Base-by-base conservation (phyloP, 495 filamentous ascomycete genomes). In the Annulohypoxylon moriforme region DNA sequence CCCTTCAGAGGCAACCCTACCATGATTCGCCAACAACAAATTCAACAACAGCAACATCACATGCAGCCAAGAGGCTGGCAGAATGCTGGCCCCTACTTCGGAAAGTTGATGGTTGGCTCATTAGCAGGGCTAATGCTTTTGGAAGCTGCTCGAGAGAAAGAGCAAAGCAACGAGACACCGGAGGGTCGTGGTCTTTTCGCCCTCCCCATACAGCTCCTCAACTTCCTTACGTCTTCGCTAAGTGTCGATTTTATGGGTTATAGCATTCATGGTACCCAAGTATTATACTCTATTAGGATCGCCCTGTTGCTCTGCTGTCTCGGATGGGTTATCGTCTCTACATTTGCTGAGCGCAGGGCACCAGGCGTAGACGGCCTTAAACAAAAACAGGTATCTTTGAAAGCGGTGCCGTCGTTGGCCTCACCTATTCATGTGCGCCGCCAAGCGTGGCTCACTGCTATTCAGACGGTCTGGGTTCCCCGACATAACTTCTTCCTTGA, bases 401-500 rank as follows among this genome's bases (percentile, higher is more conserved):
- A 79, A 69, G 86, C 84, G 34, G 88, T 83, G 57, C 91, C 91
- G 1, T 93, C 92, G 2, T 83, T 92, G 13, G 91, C 92, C 13
- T 94, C 94, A 1, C 89, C 95, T 6, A 90, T 95, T 56, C 91
- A 95, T 68, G 93, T 96, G 57, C 90, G 94, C 56, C 88, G 91
- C 66, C 92, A 93, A 75, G 95, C 95, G 29, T 98, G 95, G 94
- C 88, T 97, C 55, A 98, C 95, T 1, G 94, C 95, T 3, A 90
- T 98, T 67, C 95, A 98, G 81, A 93, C 92, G 20, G 93, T 97
- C 13, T 96, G 94, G 84, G 91, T 98, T n/a, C 95, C 95, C 18
- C 88, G 90, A 11, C 93, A 97, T 76, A 89, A 89, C 55, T 93
- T 97, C 75, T 85, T 93, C 71, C 89, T 94, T 16, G 95, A 97